These are phyloP conservation scores for Trifolium dubium DNA, from an alignment of 306 rosid genomes.

Conservation along the genomic window DNA sequence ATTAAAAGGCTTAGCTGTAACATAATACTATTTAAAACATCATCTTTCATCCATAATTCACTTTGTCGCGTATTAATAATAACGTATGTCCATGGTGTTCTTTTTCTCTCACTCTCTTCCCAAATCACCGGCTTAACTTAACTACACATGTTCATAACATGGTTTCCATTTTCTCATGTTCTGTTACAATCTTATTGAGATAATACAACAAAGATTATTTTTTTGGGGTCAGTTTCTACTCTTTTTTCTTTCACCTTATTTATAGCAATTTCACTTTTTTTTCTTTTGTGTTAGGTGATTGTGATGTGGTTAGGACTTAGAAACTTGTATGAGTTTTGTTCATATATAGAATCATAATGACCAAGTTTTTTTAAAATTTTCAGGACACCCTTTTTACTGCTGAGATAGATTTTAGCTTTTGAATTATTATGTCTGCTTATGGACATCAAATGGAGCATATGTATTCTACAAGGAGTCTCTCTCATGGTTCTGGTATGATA, in stretches of 20 bases:
- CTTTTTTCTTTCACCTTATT: not conserved
- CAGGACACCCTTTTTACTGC: constrained; percentile 53
- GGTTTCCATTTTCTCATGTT: not conserved
- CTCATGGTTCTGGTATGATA: constrained; percentile 63
- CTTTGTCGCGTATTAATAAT: constrained; percentile 2
- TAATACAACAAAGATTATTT: not conserved
- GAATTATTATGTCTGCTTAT: constrained; percentile 63
- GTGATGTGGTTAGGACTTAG: not conserved
- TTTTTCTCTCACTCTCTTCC: constrained; percentile 4
- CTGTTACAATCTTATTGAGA: not conserved
- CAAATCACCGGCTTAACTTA: constrained; percentile 19
- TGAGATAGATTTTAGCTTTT: constrained; percentile 25
- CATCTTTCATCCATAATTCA: constrained; percentile 4
- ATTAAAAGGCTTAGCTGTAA: constrained; percentile 5
- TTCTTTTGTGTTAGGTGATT: not conserved
- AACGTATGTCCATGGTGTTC: not conserved
- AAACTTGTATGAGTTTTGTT: not conserved
- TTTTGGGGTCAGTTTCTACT: not conserved
- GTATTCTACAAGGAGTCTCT: constrained; percentile 60
- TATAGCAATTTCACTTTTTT: not conserved
- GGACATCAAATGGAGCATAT: constrained; percentile 59
- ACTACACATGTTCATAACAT: constrained; percentile 13
- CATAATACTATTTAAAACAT: not conserved
- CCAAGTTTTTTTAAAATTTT: constrained; percentile 43
- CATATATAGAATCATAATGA: constrained; percentile 10